Base-by-base conservation (phyloP, 2,329 filamentous ascomycete species). In the Coniochaeta ligniaria region DNA sequence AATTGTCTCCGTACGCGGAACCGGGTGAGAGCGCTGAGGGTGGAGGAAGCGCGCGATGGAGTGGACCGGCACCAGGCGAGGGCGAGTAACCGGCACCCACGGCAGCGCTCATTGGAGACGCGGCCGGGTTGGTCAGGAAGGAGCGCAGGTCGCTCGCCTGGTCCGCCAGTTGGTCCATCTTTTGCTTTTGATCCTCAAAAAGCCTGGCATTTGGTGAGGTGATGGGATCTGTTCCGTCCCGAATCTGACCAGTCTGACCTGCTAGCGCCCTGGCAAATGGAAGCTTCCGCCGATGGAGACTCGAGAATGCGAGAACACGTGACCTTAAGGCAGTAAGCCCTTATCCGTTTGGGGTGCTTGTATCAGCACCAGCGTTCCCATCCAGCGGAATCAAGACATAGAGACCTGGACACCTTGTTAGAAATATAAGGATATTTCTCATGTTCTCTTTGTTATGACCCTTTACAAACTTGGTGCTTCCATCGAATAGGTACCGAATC, bases 111-210 rank as follows among this genome's bases (percentile, higher is more conserved):
- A 26, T 31, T 26, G 57, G 63, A 67, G 69, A 61, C 71, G 70
- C 60, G 74, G 20, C 47, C 6, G 63, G 73, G 68, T 78, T 74
- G 35, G 76, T 73, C 66, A 83, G 73, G 67, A 78, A 82, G 7
- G 68, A 68, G 67, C 79, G 78, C 73, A 83, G 71, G 73, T 83
- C 81, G 70, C 76, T 80, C 63, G 77, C 80, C 72, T 83, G 81
- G 61, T 75, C 77, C 68, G 82, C 79, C 66, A 83, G 78, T 69
- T 79, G 80, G 68, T 83, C 80, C 81, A 83, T 83, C 54, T 31
- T 14, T 12, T 28, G 22, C n/a, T 5, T 43, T n/a, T n/a, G n/a
- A n/a, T n/a, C n/a, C n/a, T n/a, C n/a, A n/a, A n/a, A n/a, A 31
- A 31, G 6, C 16, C 5, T 52, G 47, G 17, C 47, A 26, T 52